Evolutionary conservation across 169 alveolate genomes (phyloP).

Genomic region (Miamiensis avidus): DNA sequence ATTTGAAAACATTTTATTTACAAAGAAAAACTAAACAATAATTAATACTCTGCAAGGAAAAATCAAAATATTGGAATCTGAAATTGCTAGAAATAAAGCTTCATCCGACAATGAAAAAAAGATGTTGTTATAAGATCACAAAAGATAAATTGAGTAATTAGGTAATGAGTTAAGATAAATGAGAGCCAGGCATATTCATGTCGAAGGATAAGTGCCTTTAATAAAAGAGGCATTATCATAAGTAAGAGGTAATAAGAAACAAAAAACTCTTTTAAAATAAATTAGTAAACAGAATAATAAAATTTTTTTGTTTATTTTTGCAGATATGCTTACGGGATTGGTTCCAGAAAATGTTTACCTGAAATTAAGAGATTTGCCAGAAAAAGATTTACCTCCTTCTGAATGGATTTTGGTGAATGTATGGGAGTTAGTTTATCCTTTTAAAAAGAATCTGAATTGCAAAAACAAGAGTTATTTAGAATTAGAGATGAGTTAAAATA

Average conservation of each 20-base stretch:
- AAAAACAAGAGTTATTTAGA: constrained; percentile 52
- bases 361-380: constrained; percentile 65
- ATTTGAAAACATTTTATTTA: constrained; percentile 6
- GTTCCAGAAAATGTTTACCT: constrained; percentile 64
- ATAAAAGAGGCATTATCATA: constrained; percentile 53
- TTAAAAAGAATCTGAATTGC: constrained; percentile 55
- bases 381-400: constrained; percentile 55
- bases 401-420: constrained; percentile 73
- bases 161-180: constrained; percentile 51
- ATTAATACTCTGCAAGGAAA: constrained; percentile 43
- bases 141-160: constrained; percentile 41
- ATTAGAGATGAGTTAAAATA: constrained; percentile 45
- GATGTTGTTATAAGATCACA: constrained; percentile 17
- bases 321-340: constrained; percentile 38
- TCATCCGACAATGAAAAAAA: constrained; percentile 34
- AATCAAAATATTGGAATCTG: constrained; percentile 37
- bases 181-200: constrained; percentile 31
- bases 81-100: constrained; percentile 18
- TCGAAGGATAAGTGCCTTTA: constrained; percentile 53
- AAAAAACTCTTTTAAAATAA: constrained; percentile 34
- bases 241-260: constrained; percentile 35
- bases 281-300: constrained; percentile 1
- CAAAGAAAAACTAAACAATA: not conserved
- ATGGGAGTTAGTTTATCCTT: constrained; percentile 65
- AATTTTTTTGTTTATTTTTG: too few relatives aligned